Evolutionary conservation across 345 rosid genomes (phyloP).

Genomic region (Rhodomyrtus tomentosa): DNA sequence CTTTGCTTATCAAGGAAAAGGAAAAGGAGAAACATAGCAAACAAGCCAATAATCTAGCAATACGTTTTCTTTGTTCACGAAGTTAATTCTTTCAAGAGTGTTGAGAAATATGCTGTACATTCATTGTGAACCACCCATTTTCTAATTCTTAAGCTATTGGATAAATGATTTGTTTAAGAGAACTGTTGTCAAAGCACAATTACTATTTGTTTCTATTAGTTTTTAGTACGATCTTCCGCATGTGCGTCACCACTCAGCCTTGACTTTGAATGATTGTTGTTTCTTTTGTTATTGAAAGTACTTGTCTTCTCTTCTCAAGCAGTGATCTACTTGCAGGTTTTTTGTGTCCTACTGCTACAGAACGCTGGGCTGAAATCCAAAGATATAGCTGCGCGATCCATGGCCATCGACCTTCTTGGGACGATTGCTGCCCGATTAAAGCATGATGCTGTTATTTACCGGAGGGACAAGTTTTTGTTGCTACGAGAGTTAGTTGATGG

Average conservation of each 20-base stretch:
- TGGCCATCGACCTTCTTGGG: conserved; percentile 97
- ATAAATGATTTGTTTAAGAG: neutral
- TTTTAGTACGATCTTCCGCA: neutral
- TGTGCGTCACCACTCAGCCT: neutral
- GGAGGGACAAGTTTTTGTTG: conserved; percentile 53
- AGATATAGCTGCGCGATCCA: conserved; percentile 71
- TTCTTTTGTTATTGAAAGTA: neutral
- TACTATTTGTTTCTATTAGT: neutral
- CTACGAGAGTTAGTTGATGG: conserved; percentile 42
- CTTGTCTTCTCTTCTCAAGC: conserved; percentile 6
- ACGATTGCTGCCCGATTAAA: conserved; percentile 87
- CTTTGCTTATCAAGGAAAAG: neutral
- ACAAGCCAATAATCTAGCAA: neutral
- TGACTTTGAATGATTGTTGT: neutral
- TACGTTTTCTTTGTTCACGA: neutral
- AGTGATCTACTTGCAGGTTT: conserved; percentile 54
- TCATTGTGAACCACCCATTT: neutral
- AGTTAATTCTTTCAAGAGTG: neutral
- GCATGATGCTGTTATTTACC: conserved; percentile 60
- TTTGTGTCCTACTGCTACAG: conserved; percentile 88
- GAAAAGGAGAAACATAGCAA: neutral
- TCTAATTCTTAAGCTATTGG: neutral
- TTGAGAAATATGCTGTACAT: neutral
- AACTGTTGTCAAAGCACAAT: neutral
- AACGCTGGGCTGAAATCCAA: conserved; percentile 96